Percentiles rank a stretch among this genome's conserved stretches.
Conservation (phyloP, 139 green algal genomes). For the Micromonas commoda region DNA sequence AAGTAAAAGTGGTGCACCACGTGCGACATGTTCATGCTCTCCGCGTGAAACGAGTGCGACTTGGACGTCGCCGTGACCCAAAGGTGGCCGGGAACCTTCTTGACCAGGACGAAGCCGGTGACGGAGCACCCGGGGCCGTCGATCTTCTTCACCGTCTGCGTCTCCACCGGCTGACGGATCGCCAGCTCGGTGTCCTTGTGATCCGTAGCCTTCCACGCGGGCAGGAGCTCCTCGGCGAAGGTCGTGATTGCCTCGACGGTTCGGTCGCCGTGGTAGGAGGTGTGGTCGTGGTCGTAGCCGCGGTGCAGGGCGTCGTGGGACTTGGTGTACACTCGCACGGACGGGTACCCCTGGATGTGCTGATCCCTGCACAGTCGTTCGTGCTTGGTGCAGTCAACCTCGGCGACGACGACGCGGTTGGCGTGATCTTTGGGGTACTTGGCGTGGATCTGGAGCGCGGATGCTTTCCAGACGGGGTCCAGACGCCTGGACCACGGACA, state of each 20-base stretch:
- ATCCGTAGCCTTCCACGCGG: conserved; percentile 36
- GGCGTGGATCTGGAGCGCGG: conserved; percentile 71
- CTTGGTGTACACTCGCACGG: conserved; percentile 85
- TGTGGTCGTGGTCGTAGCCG: conserved; percentile 57
- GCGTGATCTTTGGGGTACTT: conserved; percentile 76
- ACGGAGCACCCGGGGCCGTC: conserved; percentile 37
- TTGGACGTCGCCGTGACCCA: conserved; percentile 26
- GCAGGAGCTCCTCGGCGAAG: conserved; percentile 78
- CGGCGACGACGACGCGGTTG: conserved; percentile 78
- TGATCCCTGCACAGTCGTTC: conserved; percentile 73
- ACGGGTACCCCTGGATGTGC: conserved; percentile 89
- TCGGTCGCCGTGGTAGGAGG: conserved; percentile 70
- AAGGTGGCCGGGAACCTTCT: conserved; percentile 82
- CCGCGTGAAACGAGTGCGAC: conserved; percentile 37
- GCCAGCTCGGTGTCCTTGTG: neutral
- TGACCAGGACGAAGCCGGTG: conserved; percentile 90
- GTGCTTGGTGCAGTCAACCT: conserved; percentile 89
- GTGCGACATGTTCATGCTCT: conserved; percentile 49
- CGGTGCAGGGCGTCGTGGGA: conserved; percentile 60
- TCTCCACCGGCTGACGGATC: neutral
- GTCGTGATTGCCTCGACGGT: conserved; percentile 73
- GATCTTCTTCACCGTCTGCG: neutral
- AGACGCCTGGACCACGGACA: conserved; percentile 94
- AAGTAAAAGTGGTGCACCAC: conserved; percentile 43
- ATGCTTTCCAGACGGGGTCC: conserved; percentile 88